phyloP scores from a whole-genome alignment of 2,329 filamentous ascomycete genomes.

The Aspergillus oerlinghausenensis region DNA sequence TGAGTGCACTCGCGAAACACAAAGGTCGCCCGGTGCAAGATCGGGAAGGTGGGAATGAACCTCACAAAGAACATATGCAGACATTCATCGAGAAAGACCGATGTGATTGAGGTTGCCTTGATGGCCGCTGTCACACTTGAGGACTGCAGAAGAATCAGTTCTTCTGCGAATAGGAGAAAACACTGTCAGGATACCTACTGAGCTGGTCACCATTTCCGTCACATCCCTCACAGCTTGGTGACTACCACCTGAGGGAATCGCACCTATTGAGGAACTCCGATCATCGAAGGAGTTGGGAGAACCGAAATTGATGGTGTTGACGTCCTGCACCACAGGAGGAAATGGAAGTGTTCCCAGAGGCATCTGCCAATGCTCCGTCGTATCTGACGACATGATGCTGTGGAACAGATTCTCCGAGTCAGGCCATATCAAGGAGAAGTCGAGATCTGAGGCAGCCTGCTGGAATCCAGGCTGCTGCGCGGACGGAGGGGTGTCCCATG shows the following conservation, averaged over 20 bases:
- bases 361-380: conserved; percentile 40
- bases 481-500: conserved; percentile 22
- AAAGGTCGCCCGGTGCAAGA: conserved; percentile 44
- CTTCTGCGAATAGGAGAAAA: background rate
- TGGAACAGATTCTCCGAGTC: conserved; percentile 44
- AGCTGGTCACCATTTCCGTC: conserved; percentile 41
- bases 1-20: conserved; percentile 43
- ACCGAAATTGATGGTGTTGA: conserved; percentile 28
- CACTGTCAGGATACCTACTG: conserved; percentile 26
- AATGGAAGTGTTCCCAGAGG: conserved; percentile 40
- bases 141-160: conserved; percentile 25
- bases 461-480: conserved; percentile 19
- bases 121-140: conserved; percentile 43
- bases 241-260: conserved; percentile 39
- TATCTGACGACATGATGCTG: conserved; percentile 40
- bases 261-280: conserved; percentile 31
- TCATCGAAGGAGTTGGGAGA: conserved; percentile 37
- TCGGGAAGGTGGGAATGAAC: conserved; percentile 44
- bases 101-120: conserved; percentile 41
- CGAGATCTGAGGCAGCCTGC: conserved; percentile 27
- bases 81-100: conserved; percentile 44
- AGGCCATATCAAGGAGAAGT: conserved; percentile 43
- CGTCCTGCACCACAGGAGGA: conserved; percentile 27
- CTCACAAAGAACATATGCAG: conserved; percentile 46
- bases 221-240: conserved; percentile 44